These are phyloP conservation scores for Pelargonium fulgidum DNA, from an alignment of 441 rosid genomes.

Conservation along the genomic window DNA sequence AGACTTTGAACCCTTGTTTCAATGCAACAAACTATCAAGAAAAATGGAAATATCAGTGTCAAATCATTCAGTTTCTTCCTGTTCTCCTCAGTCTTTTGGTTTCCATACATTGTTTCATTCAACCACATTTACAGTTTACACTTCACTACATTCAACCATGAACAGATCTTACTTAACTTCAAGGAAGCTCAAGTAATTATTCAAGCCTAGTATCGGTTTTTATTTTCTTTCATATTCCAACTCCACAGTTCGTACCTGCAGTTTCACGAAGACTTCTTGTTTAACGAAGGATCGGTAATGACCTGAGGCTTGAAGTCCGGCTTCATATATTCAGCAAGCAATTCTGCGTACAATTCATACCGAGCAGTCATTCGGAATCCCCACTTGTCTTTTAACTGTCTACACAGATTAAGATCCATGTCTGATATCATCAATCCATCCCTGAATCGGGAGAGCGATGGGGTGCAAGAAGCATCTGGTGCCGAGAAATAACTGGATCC, in stretches of 20 bases:
- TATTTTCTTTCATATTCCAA: slow-evolving; percentile 13
- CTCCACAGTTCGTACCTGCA: not conserved
- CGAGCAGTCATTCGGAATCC: slow-evolving; percentile 88
- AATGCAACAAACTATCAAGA: no score
- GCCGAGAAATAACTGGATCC: slow-evolving; percentile 93
- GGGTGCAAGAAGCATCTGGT: slow-evolving; percentile 90
- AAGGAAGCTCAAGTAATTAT: not conserved
- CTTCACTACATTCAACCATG: not conserved
- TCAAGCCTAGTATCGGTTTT: slow-evolving; percentile 7
- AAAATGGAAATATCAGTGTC: no score
- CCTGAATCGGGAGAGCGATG: slow-evolving; percentile 65
- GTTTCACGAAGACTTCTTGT: slow-evolving; percentile 44
- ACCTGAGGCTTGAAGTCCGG: slow-evolving; percentile 75
- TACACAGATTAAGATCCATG: slow-evolving; percentile 88
- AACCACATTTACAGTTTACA: not conserved
- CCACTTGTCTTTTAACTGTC: slow-evolving; percentile 95
- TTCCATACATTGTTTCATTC: no score
- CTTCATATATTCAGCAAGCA: slow-evolving; percentile 48
- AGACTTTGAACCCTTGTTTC: no score
- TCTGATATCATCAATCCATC: slow-evolving; percentile 80
- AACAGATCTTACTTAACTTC: not conserved
- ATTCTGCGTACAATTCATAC: slow-evolving; percentile 59
- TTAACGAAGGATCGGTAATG: slow-evolving; percentile 63
- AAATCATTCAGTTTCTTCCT: no score
- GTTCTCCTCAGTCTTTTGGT: no score